A percentile compares a stretch with the other conserved stretches of the same genome.
Conservation (phyloP, 192 early-diverging fungal species). For the Neocallimastix lanati region DNA sequence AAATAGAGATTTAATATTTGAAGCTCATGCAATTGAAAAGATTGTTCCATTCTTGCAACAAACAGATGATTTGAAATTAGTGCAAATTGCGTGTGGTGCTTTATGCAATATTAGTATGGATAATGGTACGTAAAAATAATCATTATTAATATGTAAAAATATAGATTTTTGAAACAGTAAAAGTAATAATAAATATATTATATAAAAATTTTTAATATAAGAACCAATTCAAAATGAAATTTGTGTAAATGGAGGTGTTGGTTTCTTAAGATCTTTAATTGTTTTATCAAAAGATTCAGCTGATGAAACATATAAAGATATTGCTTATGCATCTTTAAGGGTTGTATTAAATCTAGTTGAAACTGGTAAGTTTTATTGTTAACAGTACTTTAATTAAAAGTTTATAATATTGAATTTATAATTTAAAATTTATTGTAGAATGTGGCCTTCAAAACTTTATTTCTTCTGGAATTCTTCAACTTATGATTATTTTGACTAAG, state of each 20-base stretch:
- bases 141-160: too few species aligned
- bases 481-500: not conserved
- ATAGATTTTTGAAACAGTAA: too few species aligned
- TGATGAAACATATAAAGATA: not conserved
- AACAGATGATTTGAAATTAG: not conserved
- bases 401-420: too few species aligned
- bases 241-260: not conserved
- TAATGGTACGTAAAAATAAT: not conserved
- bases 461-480: not conserved
- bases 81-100: not conserved
- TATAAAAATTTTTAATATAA: not conserved
- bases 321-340: not conserved
- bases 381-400: too few species aligned
- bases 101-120: not conserved
- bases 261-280: not conserved
- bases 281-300: not conserved
- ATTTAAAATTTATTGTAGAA: not conserved
- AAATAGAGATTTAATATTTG: not conserved
- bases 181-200: too few species aligned
- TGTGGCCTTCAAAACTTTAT: not conserved
- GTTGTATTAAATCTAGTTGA: not conserved
- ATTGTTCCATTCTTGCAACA: not conserved
- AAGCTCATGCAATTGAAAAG: not conserved
- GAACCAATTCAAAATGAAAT: not conserved
- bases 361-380: too few species aligned